Percentiles rank a stretch among this genome's conserved stretches.
phyloP scores from a whole-genome alignment of 352 stramenopile genomes.

The Globisporangium nunn region DNA sequence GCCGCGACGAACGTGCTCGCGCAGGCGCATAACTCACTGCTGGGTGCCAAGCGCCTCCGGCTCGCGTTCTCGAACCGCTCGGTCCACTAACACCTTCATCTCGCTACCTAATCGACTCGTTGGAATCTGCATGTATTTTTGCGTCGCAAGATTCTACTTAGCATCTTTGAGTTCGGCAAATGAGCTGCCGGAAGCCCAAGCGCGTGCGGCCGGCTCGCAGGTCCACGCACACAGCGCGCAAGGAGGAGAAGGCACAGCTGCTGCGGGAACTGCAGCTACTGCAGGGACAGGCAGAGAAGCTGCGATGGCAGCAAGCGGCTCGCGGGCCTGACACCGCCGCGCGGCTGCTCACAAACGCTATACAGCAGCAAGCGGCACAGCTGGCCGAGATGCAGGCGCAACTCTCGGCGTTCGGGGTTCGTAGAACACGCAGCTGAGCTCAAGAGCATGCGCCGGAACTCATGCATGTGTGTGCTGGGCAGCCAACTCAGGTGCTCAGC shows the following conservation, averaged over 20 bases:
- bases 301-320: not conserved
- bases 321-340: too few species aligned
- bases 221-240: not conserved
- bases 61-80: conserved; percentile 52
- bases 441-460: too few species aligned
- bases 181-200: not conserved
- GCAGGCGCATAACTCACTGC: conserved; percentile 35
- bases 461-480: too few species aligned
- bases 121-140: too few species aligned
- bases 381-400: not conserved
- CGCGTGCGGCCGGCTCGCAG: not conserved
- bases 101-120: too few species aligned
- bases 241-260: not conserved
- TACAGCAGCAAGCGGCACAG: not conserved
- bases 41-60: conserved; percentile 35
- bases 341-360: not conserved
- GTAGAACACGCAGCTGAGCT: not conserved
- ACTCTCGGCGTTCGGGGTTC: not conserved
- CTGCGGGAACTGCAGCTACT: not conserved
- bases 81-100: conserved; percentile 15
- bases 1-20: conserved; percentile 46
- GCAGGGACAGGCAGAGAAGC: not conserved
- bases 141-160: too few species aligned
- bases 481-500: not conserved
- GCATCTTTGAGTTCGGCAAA: too few species aligned